Evolutionary conservation across 73 alveolate species (phyloP).

Genomic region (Durusdinium trenchii): DNA sequence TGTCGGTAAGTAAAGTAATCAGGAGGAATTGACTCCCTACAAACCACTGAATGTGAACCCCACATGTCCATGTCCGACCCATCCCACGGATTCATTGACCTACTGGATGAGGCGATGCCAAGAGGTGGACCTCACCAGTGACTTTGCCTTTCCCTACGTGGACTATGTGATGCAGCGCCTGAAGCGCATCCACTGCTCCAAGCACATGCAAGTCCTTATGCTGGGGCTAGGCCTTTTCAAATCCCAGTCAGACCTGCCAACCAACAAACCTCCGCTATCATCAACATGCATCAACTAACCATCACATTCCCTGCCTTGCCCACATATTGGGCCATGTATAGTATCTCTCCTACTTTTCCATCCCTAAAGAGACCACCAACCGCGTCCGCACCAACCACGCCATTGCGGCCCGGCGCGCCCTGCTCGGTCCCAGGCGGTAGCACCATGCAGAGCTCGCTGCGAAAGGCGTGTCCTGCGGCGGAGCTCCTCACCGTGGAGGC

Average conservation of each 20-base stretch:
- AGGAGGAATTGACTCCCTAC: too few species aligned
- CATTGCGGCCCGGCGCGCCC: not conserved
- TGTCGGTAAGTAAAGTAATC: too few species aligned
- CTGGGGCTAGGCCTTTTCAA: not conserved
- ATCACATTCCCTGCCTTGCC: not conserved
- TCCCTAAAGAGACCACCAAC: not conserved
- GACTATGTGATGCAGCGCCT: not conserved
- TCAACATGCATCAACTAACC: not conserved
- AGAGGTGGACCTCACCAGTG: not conserved
- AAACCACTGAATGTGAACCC: too few species aligned
- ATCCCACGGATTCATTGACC: too few species aligned
- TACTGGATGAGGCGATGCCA: not conserved
- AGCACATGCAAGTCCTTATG: not conserved
- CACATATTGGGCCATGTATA: not conserved
- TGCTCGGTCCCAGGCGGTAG: constrained; percentile 62
- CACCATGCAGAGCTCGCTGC: constrained; percentile 84
- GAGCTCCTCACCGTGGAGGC: constrained; percentile 65
- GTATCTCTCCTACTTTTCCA: not conserved
- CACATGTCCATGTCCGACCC: too few species aligned
- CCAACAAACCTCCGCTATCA: not conserved
- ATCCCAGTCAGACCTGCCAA: not conserved
- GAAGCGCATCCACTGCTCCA: not conserved
- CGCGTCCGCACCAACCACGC: not conserved
- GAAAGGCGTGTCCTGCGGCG: constrained; percentile 6
- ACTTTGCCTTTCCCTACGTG: constrained; percentile 53